Base-by-base conservation (phyloP, 306 rosid species). In the Quercus wislizeni region DNA sequence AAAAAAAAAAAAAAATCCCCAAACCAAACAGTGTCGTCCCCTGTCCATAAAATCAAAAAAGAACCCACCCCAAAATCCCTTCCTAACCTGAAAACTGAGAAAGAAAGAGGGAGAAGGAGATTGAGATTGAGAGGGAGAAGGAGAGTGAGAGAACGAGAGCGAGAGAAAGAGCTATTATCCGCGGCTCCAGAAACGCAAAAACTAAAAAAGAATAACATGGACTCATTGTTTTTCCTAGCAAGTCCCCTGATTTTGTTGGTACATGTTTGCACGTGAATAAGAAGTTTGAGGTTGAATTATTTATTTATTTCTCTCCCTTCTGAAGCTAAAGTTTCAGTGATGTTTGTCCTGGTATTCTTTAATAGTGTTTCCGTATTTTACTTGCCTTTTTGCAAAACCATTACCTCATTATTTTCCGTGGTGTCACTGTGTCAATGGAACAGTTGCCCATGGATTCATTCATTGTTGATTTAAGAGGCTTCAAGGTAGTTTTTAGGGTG, bases 361-460 rank as follows among this genome's bases (percentile, higher is more conserved):
- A 80, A 56, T 31, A 35, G 80, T 38, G 18, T 52, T 20, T 20
- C 63, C 74, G 76, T 73, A 43, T 78, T 23, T 61, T 62, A 69
- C 55, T 78, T 78, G 80, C 80, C 51, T 5, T 56, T 80, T 11
- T 72, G 15, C 91, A 93, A 97, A 78, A 85, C 65, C 25, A 93
- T 72, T 96, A 86, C 82, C 99, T 97, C 0, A 78, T 96, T 79
- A 98, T 96, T 73, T 91, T 96, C 94, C 94, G 99, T 13, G 98
- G 99, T 81, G 99, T 93, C 83, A 96, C 2, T 38, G 46, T 38
- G 46, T 7, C 46, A 38, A 91, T 79, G 97, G 98, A 86, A 93
- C 98, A 9, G 86, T 81, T 82, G 99, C 99, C 69, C 98, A 96
- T 57, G 98, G 93, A 55, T 96, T 96, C 46, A 38, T 38, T 38